phyloP scores from a whole-genome alignment of 2,329 filamentous ascomycete genomes.

The Phoma sp. region DNA sequence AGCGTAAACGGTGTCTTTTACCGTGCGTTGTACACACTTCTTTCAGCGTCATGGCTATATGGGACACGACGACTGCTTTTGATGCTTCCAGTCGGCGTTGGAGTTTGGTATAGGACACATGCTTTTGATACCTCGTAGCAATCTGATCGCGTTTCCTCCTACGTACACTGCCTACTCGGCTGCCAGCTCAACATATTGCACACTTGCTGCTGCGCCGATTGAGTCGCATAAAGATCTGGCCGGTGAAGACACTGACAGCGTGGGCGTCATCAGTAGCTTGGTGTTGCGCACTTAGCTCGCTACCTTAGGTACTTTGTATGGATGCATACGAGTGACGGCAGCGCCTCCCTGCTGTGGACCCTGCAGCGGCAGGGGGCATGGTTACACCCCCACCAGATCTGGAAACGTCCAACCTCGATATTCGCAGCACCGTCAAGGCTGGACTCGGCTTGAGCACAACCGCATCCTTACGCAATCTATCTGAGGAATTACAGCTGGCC shows the following conservation, averaged over 20 bases:
- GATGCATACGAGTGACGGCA: neutral
- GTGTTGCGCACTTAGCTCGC: no score
- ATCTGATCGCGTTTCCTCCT: neutral
- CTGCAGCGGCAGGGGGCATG: constrained; percentile 12
- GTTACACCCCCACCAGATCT: constrained; percentile 2
- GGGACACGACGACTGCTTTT: neutral
- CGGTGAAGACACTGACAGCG: no score
- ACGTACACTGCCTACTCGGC: neutral
- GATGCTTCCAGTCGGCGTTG: neutral
- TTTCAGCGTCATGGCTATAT: neutral
- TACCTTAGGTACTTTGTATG: no score
- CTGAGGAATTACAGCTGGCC: neutral
- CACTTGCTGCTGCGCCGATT: no score
- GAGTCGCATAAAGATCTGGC: no score
- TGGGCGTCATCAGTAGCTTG: no score
- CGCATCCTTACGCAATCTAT: constrained; percentile 8
- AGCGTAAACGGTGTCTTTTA: constrained; percentile 15
- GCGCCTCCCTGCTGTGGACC: constrained; percentile 8
- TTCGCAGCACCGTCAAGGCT: constrained; percentile 4
- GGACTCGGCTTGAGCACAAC: constrained; percentile 4
- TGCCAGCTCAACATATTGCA: neutral
- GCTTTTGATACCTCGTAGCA: constrained; percentile 8
- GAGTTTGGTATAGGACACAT: neutral
- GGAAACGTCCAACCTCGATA: constrained; percentile 3
- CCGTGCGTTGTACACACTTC: neutral